Evolutionary conservation across 108 stramenopile genomes (phyloP), one percentile per base, ranked within the genome.

Genomic region (Pseudonitzschia pungens): DNA sequence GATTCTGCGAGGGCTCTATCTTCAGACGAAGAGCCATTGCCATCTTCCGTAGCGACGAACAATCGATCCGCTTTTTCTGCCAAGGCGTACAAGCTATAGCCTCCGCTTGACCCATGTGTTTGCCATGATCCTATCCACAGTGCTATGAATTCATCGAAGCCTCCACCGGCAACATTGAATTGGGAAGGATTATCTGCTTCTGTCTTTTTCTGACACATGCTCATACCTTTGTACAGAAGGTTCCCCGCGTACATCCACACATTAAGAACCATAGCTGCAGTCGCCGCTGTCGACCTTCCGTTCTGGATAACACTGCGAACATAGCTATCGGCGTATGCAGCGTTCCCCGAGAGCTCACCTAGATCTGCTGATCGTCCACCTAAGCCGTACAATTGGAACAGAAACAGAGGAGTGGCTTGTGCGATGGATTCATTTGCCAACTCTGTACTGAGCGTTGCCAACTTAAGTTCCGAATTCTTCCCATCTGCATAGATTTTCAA

Each of bases 131-230:
- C 93, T 26, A 94, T 80, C 80, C 88, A 94, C 4, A 92, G 70
- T 20, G 90, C 90, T 53, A 94, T 91, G 72, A 94, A 92, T 41
- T 88, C 82, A 58, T 94, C 93, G 21, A 90, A 50, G 10, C 81
- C 84, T 79, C 65, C 83, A 58, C 72, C 83, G 52, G 70, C 81
- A 56, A 72, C 72, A 73, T 77, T 36, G 29, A 88, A 77, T 22
- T 75, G 59, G 1, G 78, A 86, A 0, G 85, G 85, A 58, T 81
- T 67, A 56, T 90, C 84, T 12, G 86, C 88, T 16, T 77, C 78
- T 15, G 82, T 45, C 74, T 78, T 63, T 75, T 74, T 74, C 41
- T 85, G 43, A 74, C 93, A 94, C 48, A 76, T 81, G 26, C 70
- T 57, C 33, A 92, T 43, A 0, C 89, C 90, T 33, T 83, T 66